phyloP scores from a whole-genome alignment of 1,284 basidiomycete genomes.

The Coniophora puteana region DNA sequence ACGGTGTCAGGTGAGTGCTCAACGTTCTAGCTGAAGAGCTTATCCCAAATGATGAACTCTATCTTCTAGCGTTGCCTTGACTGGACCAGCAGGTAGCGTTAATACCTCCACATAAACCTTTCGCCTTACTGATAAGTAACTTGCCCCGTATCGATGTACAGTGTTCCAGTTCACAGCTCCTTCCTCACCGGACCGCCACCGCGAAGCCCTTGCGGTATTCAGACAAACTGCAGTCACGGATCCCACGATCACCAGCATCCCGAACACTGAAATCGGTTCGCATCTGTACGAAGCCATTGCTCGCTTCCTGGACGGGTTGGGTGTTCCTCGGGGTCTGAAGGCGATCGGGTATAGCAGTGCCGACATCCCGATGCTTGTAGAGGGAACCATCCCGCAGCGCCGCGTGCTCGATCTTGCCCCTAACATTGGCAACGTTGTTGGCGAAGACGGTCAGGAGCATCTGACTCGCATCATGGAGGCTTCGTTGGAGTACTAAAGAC shows the following conservation, averaged over 20 bases:
- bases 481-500: constrained; percentile 70
- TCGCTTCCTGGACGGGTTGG: constrained; percentile 83
- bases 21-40: constrained; percentile 2
- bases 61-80: constrained; percentile 65
- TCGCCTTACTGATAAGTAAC: constrained; percentile 5
- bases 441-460: constrained; percentile 77
- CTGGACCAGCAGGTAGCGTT: constrained; percentile 72
- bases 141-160: constrained; percentile 22
- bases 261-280: constrained; percentile 79
- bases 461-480: constrained; percentile 73
- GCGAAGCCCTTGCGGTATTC: constrained; percentile 87
- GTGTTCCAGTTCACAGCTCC: constrained; percentile 95
- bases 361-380: constrained; percentile 70
- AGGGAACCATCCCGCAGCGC: constrained; percentile 86
- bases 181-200: constrained; percentile 86
- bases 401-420: constrained; percentile 87
- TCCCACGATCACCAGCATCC: constrained; percentile 68
- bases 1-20: constrained; percentile 69
- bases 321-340: constrained; percentile 85
- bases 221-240: constrained; percentile 60
- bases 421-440: constrained; percentile 75
- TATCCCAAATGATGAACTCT: constrained; percentile 1
- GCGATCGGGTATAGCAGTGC: constrained; percentile 76
- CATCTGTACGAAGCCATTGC: constrained; percentile 89
- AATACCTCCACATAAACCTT: too few species aligned